These are phyloP conservation scores for Pythium myriotylum DNA, from an alignment of 352 stramenopile species.

Conservation along the genomic window DNA sequence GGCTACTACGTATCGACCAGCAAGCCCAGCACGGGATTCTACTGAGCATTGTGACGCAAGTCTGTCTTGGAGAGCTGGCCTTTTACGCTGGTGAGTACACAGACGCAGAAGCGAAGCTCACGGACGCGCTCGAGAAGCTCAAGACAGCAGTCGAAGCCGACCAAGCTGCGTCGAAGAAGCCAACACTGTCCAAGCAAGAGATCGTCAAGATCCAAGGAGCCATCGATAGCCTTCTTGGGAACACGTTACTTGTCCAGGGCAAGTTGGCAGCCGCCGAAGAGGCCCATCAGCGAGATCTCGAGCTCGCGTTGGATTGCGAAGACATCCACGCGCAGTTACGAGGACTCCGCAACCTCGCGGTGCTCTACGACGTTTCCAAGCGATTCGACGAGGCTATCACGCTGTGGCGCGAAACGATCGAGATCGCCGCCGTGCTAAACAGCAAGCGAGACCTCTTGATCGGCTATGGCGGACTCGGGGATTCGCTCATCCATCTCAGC, in stretches of 20 bases:
- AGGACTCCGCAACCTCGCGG: slow-evolving; percentile 53
- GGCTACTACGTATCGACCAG: slow-evolving; percentile 22
- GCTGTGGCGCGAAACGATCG: slow-evolving; percentile 55
- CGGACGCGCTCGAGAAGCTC: slow-evolving; percentile 29
- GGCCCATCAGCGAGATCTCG: slow-evolving; percentile 54
- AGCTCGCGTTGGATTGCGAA: slow-evolving; percentile 49
- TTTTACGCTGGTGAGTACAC: slow-evolving; percentile 49
- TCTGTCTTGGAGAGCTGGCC: slow-evolving; percentile 38
- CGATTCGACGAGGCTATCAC: slow-evolving; percentile 50
- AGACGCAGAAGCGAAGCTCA: slow-evolving; percentile 42
- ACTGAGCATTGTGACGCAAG: slow-evolving; percentile 32
- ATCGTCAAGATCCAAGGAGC: slow-evolving; percentile 47
- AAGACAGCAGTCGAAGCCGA: slow-evolving; percentile 16
- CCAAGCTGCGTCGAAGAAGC: background rate
- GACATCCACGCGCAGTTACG: slow-evolving; percentile 58
- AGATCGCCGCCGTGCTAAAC: slow-evolving; percentile 46
- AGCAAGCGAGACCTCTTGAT: slow-evolving; percentile 45
- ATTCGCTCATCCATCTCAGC: slow-evolving; percentile 37
- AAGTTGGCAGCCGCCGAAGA: slow-evolving; percentile 40
- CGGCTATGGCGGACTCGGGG: slow-evolving; percentile 48
- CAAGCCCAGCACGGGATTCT: background rate
- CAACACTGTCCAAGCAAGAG: slow-evolving; percentile 22
- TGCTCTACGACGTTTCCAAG: slow-evolving; percentile 41
- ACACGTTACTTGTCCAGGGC: slow-evolving; percentile 48
- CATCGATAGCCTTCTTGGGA: slow-evolving; percentile 49